Percentiles rank a stretch among this genome's conserved stretches.
These are phyloP conservation scores for Datura wrightii DNA, from an alignment of 257 asterid genomes.

Conservation along the genomic window DNA sequence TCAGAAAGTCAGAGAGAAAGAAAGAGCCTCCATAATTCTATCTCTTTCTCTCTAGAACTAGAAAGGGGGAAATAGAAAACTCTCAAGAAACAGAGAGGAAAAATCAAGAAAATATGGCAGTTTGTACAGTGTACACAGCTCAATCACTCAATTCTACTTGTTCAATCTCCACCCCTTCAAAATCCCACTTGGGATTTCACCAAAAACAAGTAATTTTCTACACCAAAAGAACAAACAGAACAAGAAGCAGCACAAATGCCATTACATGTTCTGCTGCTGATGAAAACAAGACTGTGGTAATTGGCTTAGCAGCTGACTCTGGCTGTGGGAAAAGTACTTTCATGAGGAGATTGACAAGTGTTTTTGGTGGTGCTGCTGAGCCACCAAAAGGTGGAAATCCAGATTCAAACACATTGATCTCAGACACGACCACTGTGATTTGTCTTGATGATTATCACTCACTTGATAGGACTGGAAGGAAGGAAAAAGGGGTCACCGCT, in stretches of 20 bases:
- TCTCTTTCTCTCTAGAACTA: slow-evolving; percentile 38
- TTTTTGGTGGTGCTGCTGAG: slow-evolving; percentile 97
- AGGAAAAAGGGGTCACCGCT: slow-evolving; percentile 93
- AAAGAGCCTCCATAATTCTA: not conserved
- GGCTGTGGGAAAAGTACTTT: slow-evolving; percentile 98
- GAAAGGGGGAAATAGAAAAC: not conserved
- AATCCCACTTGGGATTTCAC: slow-evolving; percentile 67
- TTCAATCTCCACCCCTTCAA: slow-evolving; percentile 73
- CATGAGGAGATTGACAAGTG: slow-evolving; percentile 96
- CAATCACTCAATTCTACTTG: slow-evolving; percentile 72
- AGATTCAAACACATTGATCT: slow-evolving; percentile 89
- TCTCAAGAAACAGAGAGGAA: slow-evolving; percentile 34
- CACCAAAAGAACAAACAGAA: slow-evolving; percentile 41
- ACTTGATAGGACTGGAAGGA: slow-evolving; percentile 86
- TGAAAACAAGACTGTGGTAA: slow-evolving; percentile 65
- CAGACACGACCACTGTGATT: slow-evolving; percentile 88
- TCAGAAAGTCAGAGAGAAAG: not conserved
- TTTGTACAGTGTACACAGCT: slow-evolving; percentile 66
- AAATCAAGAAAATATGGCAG: slow-evolving; percentile 60
- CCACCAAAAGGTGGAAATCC: slow-evolving; percentile 97
- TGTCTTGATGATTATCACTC: slow-evolving; percentile 95
- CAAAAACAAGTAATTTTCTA: slow-evolving; percentile 62
- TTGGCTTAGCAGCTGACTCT: slow-evolving; percentile 91
- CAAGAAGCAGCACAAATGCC: not conserved
- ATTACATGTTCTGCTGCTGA: slow-evolving; percentile 64